Base-by-base conservation (phyloP, 1,139 yeast species). In the Pichia sp. region DNA sequence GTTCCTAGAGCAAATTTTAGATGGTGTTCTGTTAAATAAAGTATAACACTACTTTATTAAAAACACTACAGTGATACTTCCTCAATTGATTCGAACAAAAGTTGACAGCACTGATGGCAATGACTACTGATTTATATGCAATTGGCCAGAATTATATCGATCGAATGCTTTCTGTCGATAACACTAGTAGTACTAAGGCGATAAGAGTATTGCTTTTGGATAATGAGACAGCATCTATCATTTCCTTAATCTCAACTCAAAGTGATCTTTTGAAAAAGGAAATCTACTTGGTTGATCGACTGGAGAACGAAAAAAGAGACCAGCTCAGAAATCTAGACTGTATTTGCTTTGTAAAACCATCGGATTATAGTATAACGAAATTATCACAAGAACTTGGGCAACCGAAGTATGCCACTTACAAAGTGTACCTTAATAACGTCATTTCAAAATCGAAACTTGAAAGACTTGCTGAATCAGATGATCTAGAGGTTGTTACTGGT, bases 221-320 rank as follows among this genome's bases (percentile, higher is more conserved):
- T 58, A 67, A 74, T 42, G 69, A 71, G 50, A 91, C 99, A 1
- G 84, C 94, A 14, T 72, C 88, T 0, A 77, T 88, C 23, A 77
- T 93, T 19, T 86, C 96, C 14, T 72, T 91, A 73, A 77, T 84
- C 51, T 77, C 94, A 34, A 83, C 96, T 3, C 98, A 93, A 60
- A 80, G 94, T 5, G 84, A 81, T 49, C 69, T 91, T 39, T 71
- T 91, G 37, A 79, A 82, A 49, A 77, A 84, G 51, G 95, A 89
- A 48, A 76, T 91, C 18, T 86, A 85, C 46, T 68, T 91, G 39
- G 79, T 88, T 36, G 96, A 88, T 48, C 72, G 76, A 21, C 59
- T 79, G 52, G 79, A 78, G 39, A 85, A 84, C 53, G 61, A 65
- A n/a, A 41, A 45, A n/a, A 68, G 86, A 31, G 86, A 89, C 51